Evolutionary conservation across 1,284 basidiomycete species (phyloP), one percentile per base, ranked within the genome.

Genomic region (Sphaerobolus stellatus): DNA sequence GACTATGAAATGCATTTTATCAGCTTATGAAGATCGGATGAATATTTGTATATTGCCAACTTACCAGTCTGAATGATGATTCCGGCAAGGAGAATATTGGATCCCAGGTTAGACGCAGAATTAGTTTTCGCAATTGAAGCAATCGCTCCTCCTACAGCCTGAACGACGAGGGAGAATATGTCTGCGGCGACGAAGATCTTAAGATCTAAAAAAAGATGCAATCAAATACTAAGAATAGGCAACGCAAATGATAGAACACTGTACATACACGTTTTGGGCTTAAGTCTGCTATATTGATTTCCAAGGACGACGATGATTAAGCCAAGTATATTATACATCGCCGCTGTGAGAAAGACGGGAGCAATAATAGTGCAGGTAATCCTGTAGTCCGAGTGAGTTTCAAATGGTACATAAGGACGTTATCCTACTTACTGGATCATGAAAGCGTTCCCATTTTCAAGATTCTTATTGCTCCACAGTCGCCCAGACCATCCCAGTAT

Each of bases 311-410:
- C 50, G 18, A 82, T 77, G 14, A 83, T 70, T 4, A 66, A 64
- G 1, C 77, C 78, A n/a, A 83, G 71, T 13, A 79, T 78, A 20
- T 82, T 69, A 59, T 83, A 84, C 54, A 77, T 77, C 4, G 76
- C 80, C 0, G 81, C 81, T 24, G 81, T 69, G n/a, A 82, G 70
- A 11, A 80, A 80, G 0, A 79, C 81, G 0, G 81, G 81, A 0
- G 75, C 77, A 31, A 82, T 64, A 47, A 80, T 76, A 0, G 77
- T 77, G 5, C 71, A 67, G 0, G 68, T 66, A 5, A 77, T 76
- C 59, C 79, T 81, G 50, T 1, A 43, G n/a, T 27, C 24, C 11
- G 16, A 18, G 48, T 8, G 41, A 46, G 20, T n/a, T 9, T 28
- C 6, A 7, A 20, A 24, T 18, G 45, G 13, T 16, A 8, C 14